Conservation (phyloP, 345 rosid species). For the Leavenworthia alabamica region DNA sequence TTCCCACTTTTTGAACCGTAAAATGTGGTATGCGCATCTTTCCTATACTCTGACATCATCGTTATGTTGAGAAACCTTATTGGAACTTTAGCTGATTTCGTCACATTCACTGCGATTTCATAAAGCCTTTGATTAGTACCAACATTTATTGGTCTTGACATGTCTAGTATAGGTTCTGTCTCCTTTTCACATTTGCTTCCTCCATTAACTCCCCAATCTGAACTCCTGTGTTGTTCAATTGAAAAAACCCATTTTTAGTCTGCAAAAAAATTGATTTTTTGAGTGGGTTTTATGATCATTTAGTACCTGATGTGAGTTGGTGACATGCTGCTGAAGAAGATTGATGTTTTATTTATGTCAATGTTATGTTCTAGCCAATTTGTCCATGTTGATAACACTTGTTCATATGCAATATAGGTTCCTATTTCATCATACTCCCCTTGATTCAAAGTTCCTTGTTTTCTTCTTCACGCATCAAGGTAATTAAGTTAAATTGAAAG, state of each 20-base stretch:
- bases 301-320: slow-evolving; percentile 62
- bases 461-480: slow-evolving; percentile 21
- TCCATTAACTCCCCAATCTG: slow-evolving; percentile 51
- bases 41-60: slow-evolving; percentile 65
- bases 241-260: too few relatives aligned
- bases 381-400: slow-evolving; percentile 57
- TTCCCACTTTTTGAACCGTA: slow-evolving; percentile 41
- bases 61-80: slow-evolving; percentile 59
- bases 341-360: slow-evolving; percentile 45
- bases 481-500: background rate
- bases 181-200: slow-evolving; percentile 60
- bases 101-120: slow-evolving; percentile 40
- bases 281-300: background rate
- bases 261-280: background rate
- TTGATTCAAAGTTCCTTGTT: slow-evolving; percentile 54
- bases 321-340: slow-evolving; percentile 82
- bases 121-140: slow-evolving; percentile 58
- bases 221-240: slow-evolving; percentile 46
- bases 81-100: slow-evolving; percentile 35
- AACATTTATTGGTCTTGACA: slow-evolving; percentile 34
- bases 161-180: slow-evolving; percentile 45
- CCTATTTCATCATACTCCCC: slow-evolving; percentile 53
- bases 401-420: slow-evolving; percentile 38
- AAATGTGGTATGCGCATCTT: slow-evolving; percentile 72
- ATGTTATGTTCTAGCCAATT: slow-evolving; percentile 66